Evolutionary conservation across 176 grass and related monocot species (phyloP).

Genomic region (Paspalum notatum): DNA sequence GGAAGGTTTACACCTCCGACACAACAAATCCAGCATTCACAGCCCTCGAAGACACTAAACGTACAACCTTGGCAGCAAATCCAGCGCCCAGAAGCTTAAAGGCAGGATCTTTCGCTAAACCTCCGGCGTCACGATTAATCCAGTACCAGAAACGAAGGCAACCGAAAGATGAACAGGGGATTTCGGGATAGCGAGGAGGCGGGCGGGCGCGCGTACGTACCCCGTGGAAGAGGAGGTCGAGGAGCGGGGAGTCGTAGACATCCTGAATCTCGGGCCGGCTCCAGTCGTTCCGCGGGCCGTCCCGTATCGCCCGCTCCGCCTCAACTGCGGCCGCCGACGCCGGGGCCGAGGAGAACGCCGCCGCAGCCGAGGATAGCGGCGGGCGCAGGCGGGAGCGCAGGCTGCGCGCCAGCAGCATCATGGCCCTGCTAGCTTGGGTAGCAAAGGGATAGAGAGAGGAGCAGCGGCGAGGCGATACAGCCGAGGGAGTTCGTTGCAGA

Average conservation of each 20-base stretch:
- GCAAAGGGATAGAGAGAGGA: background rate
- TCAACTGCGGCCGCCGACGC: slow-evolving; percentile 61
- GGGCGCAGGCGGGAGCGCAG: slow-evolving; percentile 55
- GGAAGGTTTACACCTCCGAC: background rate
- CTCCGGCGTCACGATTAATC: background rate
- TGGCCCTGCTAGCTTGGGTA: background rate
- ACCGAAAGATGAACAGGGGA: background rate
- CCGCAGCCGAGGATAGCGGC: background rate
- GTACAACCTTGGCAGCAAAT: background rate
- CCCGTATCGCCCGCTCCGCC: slow-evolving; percentile 69
- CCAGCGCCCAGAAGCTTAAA: background rate
- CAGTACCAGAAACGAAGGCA: background rate
- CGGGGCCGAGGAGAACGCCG: slow-evolving; percentile 40
- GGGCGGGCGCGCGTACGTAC: slow-evolving; percentile 31
- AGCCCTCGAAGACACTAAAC: background rate
- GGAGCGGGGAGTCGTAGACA: slow-evolving; percentile 83
- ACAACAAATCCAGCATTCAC: background rate
- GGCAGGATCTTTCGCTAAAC: background rate
- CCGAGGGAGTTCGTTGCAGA: background rate
- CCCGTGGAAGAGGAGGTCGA: slow-evolving; percentile 96
- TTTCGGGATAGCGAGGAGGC: background rate
- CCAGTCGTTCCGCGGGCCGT: slow-evolving; percentile 87
- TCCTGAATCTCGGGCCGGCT: slow-evolving; percentile 80
- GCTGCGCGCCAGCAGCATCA: slow-evolving; percentile 68
- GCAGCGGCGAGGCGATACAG: background rate